Conservation (phyloP, 495 filamentous ascomycete genomes). For the Penicillium alfredii region DNA sequence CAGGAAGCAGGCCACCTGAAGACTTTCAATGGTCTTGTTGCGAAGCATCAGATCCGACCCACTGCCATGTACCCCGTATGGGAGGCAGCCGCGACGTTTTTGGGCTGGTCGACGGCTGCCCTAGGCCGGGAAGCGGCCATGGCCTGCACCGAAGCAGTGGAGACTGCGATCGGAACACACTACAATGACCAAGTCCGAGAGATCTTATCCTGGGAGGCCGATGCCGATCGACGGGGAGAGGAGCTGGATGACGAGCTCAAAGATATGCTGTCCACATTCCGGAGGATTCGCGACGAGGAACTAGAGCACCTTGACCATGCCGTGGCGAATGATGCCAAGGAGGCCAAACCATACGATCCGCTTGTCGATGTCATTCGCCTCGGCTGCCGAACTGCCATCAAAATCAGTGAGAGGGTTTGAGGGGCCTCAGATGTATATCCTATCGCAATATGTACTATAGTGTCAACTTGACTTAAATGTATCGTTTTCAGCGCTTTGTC, state of each 20-base stretch:
- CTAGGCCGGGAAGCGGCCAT: conserved; percentile 93
- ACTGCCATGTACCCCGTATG: conserved; percentile 93
- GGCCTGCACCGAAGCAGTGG: conserved; percentile 97
- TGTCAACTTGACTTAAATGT: background rate
- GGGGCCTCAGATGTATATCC: background rate
- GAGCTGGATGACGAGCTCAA: conserved; percentile 73
- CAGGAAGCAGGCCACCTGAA: conserved; percentile 84
- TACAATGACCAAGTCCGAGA: conserved; percentile 88
- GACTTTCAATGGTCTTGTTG: conserved; percentile 79
- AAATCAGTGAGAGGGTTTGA: conserved; percentile 81
- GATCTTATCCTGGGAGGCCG: conserved; percentile 71
- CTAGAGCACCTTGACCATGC: conserved; percentile 95
- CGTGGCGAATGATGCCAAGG: conserved; percentile 82
- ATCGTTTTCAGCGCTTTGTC: background rate
- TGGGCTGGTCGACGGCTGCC: conserved; percentile 87
- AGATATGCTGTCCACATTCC: conserved; percentile 65
- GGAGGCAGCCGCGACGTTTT: conserved; percentile 71
- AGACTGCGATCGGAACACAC: conserved; percentile 94
- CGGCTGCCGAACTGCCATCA: conserved; percentile 87
- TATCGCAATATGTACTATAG: conserved; percentile 3
- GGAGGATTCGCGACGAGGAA: conserved; percentile 90
- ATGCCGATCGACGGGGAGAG: conserved; percentile 58
- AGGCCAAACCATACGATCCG: conserved; percentile 81
- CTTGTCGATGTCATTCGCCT: conserved; percentile 82
- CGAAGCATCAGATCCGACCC: conserved; percentile 84